phyloP scores from a whole-genome alignment of 108 stramenopile genomes.

The Chaetoceros tenuissimus region DNA sequence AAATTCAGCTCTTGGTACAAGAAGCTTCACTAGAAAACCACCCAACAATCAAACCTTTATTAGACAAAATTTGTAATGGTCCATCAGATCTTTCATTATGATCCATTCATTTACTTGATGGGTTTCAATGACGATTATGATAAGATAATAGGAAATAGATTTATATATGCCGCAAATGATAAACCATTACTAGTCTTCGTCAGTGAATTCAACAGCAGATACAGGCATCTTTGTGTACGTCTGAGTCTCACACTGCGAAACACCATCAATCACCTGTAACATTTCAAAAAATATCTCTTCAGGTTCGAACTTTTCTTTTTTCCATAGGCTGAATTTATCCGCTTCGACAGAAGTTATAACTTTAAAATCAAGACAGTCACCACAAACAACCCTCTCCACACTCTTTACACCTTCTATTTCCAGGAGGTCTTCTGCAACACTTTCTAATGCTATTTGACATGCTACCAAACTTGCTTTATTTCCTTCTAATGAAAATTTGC shows the following conservation, averaged over 20 bases:
- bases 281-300: slow-evolving; percentile 64
- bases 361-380: slow-evolving; percentile 71
- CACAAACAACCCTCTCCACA: slow-evolving; percentile 70
- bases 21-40: too few relatives aligned
- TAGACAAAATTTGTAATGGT: too few relatives aligned
- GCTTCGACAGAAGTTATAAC: slow-evolving; percentile 30
- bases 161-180: too few relatives aligned
- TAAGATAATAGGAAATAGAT: too few relatives aligned
- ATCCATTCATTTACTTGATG: too few relatives aligned
- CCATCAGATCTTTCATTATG: too few relatives aligned
- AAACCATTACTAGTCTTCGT: too few relatives aligned
- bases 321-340: slow-evolving; percentile 53
- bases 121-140: too few relatives aligned
- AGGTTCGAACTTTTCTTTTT: slow-evolving; percentile 33
- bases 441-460: slow-evolving; percentile 49
- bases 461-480: slow-evolving; percentile 57
- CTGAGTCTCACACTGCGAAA: slow-evolving; percentile 84
- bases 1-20: too few relatives aligned
- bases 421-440: slow-evolving; percentile 46
- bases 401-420: slow-evolving; percentile 37
- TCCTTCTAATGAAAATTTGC: slow-evolving; percentile 51
- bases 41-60: too few relatives aligned
- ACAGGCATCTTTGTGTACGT: too few relatives aligned
- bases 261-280: slow-evolving; percentile 77
- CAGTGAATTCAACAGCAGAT: too few relatives aligned